Base-by-base conservation (phyloP, 1,284 basidiomycete species). In the Apiotrichum mycotoxinovorans region DNA sequence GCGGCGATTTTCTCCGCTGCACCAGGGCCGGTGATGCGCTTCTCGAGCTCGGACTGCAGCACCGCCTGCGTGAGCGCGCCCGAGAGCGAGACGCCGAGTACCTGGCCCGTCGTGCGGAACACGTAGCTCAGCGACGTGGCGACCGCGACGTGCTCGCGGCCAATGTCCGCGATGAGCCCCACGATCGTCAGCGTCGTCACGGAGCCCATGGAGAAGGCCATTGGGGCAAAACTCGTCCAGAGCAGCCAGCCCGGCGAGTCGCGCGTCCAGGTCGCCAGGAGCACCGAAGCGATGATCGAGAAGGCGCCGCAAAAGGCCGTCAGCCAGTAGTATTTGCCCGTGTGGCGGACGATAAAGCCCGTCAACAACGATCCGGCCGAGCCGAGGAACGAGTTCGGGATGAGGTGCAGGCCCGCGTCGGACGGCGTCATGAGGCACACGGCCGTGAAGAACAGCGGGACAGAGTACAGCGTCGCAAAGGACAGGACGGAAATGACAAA, bases 41-140 rank as follows among this genome's bases (percentile, higher is more conserved):
- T 78, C 33, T 22, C 83, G 57, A 94, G 78, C 69, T 87, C 84
- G 48, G 80, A 76, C 23, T 86, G 78, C 44, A 94, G 80, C 33
- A 91, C 81, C 5, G 84, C 83, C 76, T 94, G 91, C 25, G 90
- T 79, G 42, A 93, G 75, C 2, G 89, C 87, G 33, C 89, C 89
- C 61, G 87, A 87, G 45, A 93, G 78, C 66, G 88, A 87, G 52
- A 94, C 91, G 48, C 91, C 91, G 45, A 94, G 82, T 22, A 92
- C 91, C 78, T 94, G 91, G 17, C 91, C 91, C 14, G 89, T 89
- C 7, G 90, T 92, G 66, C 91, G 82, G 79, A 91, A 92, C 50
- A 93, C 80, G 77, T 94, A 94, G 25, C 89, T 90, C 66, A 93
- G 87, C 70, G 89, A 89, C 37, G 88, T 93, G 49, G 89, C 90